Conservation (phyloP, 1,284 basidiomycete genomes). For the Sphagnurus paluster region DNA sequence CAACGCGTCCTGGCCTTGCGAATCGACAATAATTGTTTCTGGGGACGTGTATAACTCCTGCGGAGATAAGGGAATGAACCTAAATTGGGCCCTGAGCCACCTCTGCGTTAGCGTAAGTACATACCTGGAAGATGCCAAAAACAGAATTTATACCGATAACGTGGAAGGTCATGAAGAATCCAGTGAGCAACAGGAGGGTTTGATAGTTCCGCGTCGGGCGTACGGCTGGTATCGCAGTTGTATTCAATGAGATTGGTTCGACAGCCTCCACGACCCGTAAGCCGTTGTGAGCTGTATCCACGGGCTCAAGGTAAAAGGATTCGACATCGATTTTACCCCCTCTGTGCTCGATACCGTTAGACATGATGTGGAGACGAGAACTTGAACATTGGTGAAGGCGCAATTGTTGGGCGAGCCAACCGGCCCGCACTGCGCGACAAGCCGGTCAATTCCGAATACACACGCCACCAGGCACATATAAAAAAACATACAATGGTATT, state of each 20-base stretch:
- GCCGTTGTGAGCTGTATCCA: no score
- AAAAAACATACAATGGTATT: no score
- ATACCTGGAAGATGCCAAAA: conserved; percentile 26
- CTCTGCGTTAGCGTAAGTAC: background rate
- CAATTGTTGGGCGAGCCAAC: no score
- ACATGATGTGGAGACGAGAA: no score
- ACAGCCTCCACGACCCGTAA: background rate
- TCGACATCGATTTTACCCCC: no score
- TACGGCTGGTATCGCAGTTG: background rate
- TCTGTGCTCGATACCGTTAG: no score
- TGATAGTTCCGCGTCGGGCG: conserved; percentile 36
- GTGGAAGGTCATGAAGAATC: conserved; percentile 46
- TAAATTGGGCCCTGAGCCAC: background rate
- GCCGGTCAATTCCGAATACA: no score
- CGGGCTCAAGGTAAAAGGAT: no score
- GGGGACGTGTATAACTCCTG: conserved; percentile 46
- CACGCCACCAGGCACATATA: no score
- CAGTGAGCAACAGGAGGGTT: conserved; percentile 35
- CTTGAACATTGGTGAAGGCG: no score
- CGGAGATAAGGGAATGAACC: background rate
- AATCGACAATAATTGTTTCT: conserved; percentile 35
- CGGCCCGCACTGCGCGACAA: no score
- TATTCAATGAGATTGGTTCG: no score
- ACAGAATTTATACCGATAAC: conserved; percentile 41
- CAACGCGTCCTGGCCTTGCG: conserved; percentile 39